phyloP scores from a whole-genome alignment of 176 grass and related monocot species.

The Bothriochloa decipiens region DNA sequence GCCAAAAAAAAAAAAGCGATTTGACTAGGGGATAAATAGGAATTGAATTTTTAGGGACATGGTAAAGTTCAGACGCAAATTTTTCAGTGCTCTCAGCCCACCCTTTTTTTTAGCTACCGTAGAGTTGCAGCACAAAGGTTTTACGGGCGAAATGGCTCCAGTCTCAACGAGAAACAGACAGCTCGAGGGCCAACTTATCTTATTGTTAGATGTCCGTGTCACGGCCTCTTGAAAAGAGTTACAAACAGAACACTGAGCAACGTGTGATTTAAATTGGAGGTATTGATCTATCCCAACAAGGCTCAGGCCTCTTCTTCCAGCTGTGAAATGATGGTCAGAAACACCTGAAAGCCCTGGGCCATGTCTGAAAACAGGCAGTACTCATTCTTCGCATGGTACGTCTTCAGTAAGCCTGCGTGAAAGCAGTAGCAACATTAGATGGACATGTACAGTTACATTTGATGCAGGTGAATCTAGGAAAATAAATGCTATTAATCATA shows the following conservation, averaged over 20 bases:
- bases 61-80: too few species aligned
- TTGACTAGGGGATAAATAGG: too few species aligned
- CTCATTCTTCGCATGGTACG: constrained; percentile 92
- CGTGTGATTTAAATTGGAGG: not conserved
- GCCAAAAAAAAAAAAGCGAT: too few species aligned
- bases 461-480: not conserved
- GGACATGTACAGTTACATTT: constrained; percentile 6
- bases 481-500: not conserved
- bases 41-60: too few species aligned
- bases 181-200: not conserved
- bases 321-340: constrained; percentile 91
- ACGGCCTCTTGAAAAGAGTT: not conserved
- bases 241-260: not conserved
- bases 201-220: not conserved
- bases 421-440: constrained; percentile 17
- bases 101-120: not conserved
- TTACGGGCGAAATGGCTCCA: not conserved
- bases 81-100: not conserved
- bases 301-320: constrained; percentile 62
- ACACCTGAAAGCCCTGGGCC: constrained; percentile 83
- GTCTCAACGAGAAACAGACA: not conserved
- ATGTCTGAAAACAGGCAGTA: constrained; percentile 93
- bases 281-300: not conserved
- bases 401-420: constrained; percentile 73
- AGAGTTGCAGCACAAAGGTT: not conserved